Evolutionary conservation across 257 asterid species (phyloP).

Genomic region (Striga asiatica): DNA sequence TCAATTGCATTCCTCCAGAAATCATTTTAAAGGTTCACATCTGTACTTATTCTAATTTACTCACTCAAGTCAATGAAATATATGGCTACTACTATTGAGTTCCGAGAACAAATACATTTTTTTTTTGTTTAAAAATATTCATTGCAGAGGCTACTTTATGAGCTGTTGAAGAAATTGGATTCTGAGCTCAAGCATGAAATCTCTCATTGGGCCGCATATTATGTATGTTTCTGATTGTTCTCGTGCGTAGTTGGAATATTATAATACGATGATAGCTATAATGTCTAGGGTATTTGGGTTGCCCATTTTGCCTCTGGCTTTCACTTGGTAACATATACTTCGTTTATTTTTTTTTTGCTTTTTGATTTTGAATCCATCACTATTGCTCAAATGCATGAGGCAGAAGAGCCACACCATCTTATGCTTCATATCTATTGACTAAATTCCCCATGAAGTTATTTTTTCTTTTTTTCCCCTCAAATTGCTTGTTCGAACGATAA

Average conservation of each 20-base stretch:
- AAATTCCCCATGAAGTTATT: too few relatives aligned
- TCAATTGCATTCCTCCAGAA: slow-evolving; percentile 94
- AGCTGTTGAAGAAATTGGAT: slow-evolving; percentile 82
- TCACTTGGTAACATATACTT: too few relatives aligned
- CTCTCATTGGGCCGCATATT: slow-evolving; percentile 91
- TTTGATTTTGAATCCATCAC: too few relatives aligned
- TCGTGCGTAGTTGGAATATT: too few relatives aligned
- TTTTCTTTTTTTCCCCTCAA: too few relatives aligned
- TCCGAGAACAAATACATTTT: neutral
- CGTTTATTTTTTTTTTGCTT: neutral
- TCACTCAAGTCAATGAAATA: neutral
- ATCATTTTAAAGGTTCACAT: slow-evolving; percentile 58
- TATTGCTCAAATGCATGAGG: too few relatives aligned
- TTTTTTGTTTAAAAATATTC: neutral
- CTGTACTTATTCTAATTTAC: slow-evolving; percentile 13
- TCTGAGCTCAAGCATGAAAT: slow-evolving; percentile 87
- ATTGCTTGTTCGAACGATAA: too few relatives aligned
- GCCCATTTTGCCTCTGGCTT: too few relatives aligned
- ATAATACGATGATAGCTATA: neutral
- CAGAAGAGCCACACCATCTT: too few relatives aligned
- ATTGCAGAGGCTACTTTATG: slow-evolving; percentile 78
- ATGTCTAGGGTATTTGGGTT: slow-evolving; percentile 1
- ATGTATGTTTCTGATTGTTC: slow-evolving; percentile 41
- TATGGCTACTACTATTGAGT: neutral
- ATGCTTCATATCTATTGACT: too few relatives aligned